Evolutionary conservation across 495 filamentous ascomycete species (phyloP).

Genomic region (Alectoria sarmentosa): DNA sequence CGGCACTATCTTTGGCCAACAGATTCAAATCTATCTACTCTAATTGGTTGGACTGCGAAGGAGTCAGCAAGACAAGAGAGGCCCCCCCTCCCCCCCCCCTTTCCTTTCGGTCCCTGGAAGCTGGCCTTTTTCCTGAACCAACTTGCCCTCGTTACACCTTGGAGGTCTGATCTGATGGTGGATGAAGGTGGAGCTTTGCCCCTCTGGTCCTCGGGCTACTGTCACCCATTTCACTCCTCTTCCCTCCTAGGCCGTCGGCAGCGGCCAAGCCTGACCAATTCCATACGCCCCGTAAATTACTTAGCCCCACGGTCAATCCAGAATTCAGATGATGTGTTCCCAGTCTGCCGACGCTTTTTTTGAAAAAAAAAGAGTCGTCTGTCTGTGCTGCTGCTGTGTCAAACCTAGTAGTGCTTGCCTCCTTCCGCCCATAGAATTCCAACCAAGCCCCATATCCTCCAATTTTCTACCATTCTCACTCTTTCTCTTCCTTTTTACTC

Average conservation of each 20-base stretch:
- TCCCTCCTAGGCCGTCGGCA: slow-evolving; percentile 13
- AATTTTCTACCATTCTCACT: slow-evolving; percentile 1
- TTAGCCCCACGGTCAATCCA: slow-evolving; percentile 17
- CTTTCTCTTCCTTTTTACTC: slow-evolving; percentile 14
- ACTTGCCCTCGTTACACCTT: too few species aligned
- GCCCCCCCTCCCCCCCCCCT: background rate
- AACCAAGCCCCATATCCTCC: slow-evolving; percentile 15
- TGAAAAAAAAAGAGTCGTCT: too few species aligned
- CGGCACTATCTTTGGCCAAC: slow-evolving; percentile 16
- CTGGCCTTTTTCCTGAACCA: too few species aligned
- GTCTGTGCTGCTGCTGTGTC: slow-evolving; percentile 23
- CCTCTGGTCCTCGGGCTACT: slow-evolving; percentile 12
- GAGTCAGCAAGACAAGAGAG: background rate
- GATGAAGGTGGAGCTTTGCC: slow-evolving; percentile 15
- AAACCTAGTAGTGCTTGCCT: slow-evolving; percentile 26
- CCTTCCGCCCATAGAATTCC: slow-evolving; percentile 25
- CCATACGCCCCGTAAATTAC: slow-evolving; percentile 6
- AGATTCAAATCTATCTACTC: slow-evolving; percentile 1
- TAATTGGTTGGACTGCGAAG: slow-evolving; percentile 16
- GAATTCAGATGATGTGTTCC: slow-evolving; percentile 24
- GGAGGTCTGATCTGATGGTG: slow-evolving; percentile 12
- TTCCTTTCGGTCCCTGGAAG: background rate
- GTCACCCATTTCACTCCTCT: slow-evolving; percentile 2
- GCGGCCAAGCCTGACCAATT: slow-evolving; percentile 17
- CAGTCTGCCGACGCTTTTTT: slow-evolving; percentile 19